phyloP scores from a whole-genome alignment of 192 early-diverging fungal species.

The Endogone sp. region DNA sequence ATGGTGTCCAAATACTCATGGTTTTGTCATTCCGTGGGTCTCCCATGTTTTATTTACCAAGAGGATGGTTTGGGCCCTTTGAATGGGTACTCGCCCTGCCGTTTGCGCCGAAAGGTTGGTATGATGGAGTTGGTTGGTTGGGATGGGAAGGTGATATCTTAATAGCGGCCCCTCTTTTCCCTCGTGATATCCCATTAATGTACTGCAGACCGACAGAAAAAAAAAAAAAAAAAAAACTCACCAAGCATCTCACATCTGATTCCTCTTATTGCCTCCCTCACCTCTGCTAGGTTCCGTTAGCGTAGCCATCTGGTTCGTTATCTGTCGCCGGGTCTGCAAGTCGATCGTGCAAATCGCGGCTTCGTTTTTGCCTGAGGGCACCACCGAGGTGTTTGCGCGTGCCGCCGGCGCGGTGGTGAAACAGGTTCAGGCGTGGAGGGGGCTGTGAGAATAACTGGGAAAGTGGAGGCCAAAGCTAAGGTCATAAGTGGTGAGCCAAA shows the following conservation, averaged over 20 bases:
- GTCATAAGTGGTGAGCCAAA: no score
- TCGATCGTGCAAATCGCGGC: not conserved
- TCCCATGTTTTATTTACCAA: slow-evolving; percentile 75
- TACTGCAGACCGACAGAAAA: no score
- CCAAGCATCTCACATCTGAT: no score
- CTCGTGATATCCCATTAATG: no score
- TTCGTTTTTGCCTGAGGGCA: not conserved
- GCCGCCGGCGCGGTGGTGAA: not conserved
- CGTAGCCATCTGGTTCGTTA: slow-evolving; percentile 72
- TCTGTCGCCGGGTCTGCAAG: slow-evolving; percentile 60
- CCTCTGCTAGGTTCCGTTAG: slow-evolving; percentile 65
- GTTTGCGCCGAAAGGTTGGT: slow-evolving; percentile 62
- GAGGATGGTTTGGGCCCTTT: slow-evolving; percentile 75
- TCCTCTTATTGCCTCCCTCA: no score
- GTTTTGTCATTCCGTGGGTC: slow-evolving; percentile 62
- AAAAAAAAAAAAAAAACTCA: no score
- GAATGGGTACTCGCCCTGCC: slow-evolving; percentile 65
- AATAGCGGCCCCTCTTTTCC: no score
- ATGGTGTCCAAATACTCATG: slow-evolving; percentile 57
- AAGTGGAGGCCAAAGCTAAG: no score
- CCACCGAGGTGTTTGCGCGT: not conserved
- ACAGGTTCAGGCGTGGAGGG: not conserved
- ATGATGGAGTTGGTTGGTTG: not conserved
- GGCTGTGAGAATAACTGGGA: no score
- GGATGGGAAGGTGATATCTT: no score